These are phyloP conservation scores for Gentiana straminea DNA, from an alignment of 257 asterid genomes.

Conservation along the genomic window DNA sequence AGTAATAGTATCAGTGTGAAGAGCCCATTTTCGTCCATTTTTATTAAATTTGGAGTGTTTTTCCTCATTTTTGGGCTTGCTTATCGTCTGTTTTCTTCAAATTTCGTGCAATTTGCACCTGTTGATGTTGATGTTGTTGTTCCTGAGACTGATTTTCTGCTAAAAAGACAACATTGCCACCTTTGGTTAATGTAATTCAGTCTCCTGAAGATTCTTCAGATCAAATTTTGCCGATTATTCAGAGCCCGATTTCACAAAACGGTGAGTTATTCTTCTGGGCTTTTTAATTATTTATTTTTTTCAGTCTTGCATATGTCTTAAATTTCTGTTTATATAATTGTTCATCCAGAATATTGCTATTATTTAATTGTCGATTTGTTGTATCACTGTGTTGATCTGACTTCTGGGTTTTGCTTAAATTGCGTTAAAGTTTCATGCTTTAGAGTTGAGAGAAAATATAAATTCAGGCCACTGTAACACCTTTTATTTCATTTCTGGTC, in stretches of 20 bases:
- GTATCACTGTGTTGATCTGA: no score
- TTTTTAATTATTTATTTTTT: no score
- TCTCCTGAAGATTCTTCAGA: constrained; percentile 8
- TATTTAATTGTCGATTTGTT: no score
- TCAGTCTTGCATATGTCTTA: no score
- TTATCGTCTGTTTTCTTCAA: constrained; percentile 44
- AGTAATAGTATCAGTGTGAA: constrained; percentile 14
- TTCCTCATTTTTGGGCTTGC: constrained; percentile 46
- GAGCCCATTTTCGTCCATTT: constrained; percentile 22
- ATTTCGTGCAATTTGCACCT: constrained; percentile 31
- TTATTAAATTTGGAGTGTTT: constrained; percentile 41
- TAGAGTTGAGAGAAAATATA: no score
- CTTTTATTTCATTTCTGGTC: no score
- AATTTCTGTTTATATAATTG: no score
- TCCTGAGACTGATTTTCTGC: constrained; percentile 13
- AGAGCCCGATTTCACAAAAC: constrained; percentile 12
- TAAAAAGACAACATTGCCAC: constrained; percentile 13
- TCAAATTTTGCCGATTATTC: constrained; percentile 15
- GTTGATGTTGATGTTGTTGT: constrained; percentile 14
- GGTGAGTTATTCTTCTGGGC: constrained; percentile 19
- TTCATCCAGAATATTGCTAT: no score
- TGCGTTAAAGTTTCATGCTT: no score
- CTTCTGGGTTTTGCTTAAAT: no score
- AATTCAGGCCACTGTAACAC: no score
- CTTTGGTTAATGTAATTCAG: constrained; percentile 6